Evolutionary conservation across 768 basidiomycete genomes (phyloP), one percentile per base, ranked within the genome.

Genomic region (Pleurotus cornucopiae): DNA sequence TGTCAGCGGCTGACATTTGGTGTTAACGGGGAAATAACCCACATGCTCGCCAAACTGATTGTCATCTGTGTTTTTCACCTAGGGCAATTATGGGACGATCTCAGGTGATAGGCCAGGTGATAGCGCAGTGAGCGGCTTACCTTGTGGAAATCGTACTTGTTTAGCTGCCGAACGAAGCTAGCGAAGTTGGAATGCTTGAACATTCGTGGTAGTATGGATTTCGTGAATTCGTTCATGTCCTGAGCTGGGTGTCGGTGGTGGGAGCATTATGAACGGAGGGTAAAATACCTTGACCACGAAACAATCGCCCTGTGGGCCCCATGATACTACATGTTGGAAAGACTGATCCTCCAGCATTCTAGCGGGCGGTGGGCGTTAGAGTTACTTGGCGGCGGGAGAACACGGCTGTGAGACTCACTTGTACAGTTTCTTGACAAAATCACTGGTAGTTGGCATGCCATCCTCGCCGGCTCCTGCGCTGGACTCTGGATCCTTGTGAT

Each of bases 71-170:
- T 90, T 92, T 71, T 94, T 95, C 60, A 94, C 84, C 78, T 76
- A 49, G 5, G 7, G 30, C 30, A 34, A 34, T 34, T 34, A 37
- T 39, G 38, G 34, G 26, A 25, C n/a, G 12, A 44, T 40, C 7
- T 38, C n/a, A 55, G 57, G 55, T 6, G 46, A 59, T 55, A 25
- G 20, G 45, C 21, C 52, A 58, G 39, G 49, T 14, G n/a, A 20
- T 53, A 61, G 56, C n/a, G 55, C 61, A 63, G 54, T 20, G 21
- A 9, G 40, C 51, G 37, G 60, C 71, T 66, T 37, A 79, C 89
- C 77, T 96, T 96, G 78, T 95, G 94, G 62, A 96, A 96, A 71
- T 95, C 94, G 67, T 96, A 96, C 70, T 95, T 96, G 79, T 96
- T 96, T 34, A 96, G 77, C 69, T 96, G 94, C 7, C 93, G 82